These are phyloP conservation scores for Aspergillus sp. DNA, from an alignment of 2,329 filamentous ascomycete species.

Conservation along the genomic window DNA sequence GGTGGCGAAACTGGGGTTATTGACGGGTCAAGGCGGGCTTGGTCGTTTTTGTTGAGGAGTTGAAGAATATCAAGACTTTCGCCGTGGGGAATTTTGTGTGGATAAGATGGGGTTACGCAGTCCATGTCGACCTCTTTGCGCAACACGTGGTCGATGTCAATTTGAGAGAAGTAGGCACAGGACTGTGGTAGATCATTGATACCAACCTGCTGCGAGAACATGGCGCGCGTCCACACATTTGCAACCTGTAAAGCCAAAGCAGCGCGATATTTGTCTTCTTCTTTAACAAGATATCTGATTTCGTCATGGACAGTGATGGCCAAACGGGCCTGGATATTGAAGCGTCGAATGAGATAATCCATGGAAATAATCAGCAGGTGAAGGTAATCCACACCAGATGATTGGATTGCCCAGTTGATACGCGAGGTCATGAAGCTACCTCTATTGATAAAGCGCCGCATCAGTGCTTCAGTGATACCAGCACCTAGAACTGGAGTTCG, in stretches of 20 bases:
- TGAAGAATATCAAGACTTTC: conserved; percentile 80
- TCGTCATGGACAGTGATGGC: conserved; percentile 97
- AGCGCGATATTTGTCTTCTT: conserved; percentile 81
- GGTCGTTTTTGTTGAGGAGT: conserved; percentile 71
- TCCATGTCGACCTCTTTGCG: conserved; percentile 98
- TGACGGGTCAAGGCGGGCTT: conserved; percentile 67
- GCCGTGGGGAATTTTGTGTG: conserved; percentile 73
- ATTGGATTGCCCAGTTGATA: conserved; percentile 99
- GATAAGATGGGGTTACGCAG: conserved; percentile 87
- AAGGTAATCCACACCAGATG: conserved; percentile 93
- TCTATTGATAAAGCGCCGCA: conserved; percentile 81
- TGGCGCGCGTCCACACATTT: conserved; percentile 94
- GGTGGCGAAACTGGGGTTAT: conserved; percentile 61
- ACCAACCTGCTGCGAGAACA: conserved; percentile 96
- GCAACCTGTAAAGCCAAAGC: conserved; percentile 92
- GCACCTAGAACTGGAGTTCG: conserved; percentile 90
- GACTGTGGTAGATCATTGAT: conserved; percentile 92
- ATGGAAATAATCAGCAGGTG: conserved; percentile 90
- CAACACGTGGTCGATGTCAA: conserved; percentile 94
- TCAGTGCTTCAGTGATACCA: conserved; percentile 92
- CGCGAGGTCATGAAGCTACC: conserved; percentile 92
- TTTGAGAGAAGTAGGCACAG: conserved; percentile 92
- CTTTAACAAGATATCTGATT: conserved; percentile 86
- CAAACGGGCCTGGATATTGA: conserved; percentile 79
- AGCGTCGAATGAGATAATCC: conserved; percentile 87